Conservation (phyloP, 805 yeast species). For the Cyberlindnera samutprakarnensis region DNA sequence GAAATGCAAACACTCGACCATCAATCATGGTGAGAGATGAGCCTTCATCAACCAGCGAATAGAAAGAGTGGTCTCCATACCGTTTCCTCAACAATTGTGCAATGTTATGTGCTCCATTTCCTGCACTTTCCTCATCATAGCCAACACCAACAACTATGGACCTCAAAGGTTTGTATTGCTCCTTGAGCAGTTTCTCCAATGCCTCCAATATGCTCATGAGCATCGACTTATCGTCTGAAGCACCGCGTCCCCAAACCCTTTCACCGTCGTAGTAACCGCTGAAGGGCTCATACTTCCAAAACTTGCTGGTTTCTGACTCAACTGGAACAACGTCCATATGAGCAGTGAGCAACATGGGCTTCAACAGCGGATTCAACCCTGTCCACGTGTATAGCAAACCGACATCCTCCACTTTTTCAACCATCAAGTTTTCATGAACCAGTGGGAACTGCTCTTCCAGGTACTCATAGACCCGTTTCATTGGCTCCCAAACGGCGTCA, state of each 20-base stretch:
- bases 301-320: conserved; percentile 43
- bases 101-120: conserved; percentile 41
- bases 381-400: conserved; percentile 61
- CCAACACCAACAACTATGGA: conserved; percentile 60
- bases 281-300: conserved; percentile 68
- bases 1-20: conserved; percentile 37
- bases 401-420: conserved; percentile 52
- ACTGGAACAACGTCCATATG: conserved; percentile 87
- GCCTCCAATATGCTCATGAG: conserved; percentile 60
- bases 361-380: conserved; percentile 42
- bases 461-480: conserved; percentile 36
- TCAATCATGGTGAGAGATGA: conserved; percentile 3
- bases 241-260: conserved; percentile 66
- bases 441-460: conserved; percentile 50
- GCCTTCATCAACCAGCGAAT: conserved; percentile 66
- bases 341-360: conserved; percentile 66
- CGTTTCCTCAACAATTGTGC: conserved; percentile 2
- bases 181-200: conserved; percentile 40
- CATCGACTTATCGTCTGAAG: conserved; percentile 64
- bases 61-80: conserved; percentile 38
- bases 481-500: conserved; percentile 29
- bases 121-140: conserved; percentile 72
- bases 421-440: conserved; percentile 37
- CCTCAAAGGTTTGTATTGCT: conserved; percentile 47
- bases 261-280: conserved; percentile 58